Evolutionary conservation across 2,329 filamentous ascomycete species (phyloP).

Genomic region (Xylaria digitata): DNA sequence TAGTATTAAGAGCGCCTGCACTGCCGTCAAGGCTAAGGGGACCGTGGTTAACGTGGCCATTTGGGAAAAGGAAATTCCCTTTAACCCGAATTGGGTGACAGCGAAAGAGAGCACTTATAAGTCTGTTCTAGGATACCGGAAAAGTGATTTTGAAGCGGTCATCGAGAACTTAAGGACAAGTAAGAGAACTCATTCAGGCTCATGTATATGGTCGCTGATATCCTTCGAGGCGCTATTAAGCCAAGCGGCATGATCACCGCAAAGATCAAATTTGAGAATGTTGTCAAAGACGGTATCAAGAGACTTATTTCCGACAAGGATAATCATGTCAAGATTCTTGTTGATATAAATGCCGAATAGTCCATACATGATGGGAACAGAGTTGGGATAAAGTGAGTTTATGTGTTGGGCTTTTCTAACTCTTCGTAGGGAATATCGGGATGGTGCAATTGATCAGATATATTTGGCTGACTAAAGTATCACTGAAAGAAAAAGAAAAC

Average conservation of each 20-base stretch:
- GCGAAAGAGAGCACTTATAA: conserved; percentile 23
- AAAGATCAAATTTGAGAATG: conserved; percentile 25
- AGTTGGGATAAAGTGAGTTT: too few relatives aligned
- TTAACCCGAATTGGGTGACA: conserved; percentile 28
- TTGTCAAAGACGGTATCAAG: conserved; percentile 28
- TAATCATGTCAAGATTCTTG: conserved; percentile 27
- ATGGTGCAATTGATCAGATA: too few relatives aligned
- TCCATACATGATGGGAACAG: too few relatives aligned
- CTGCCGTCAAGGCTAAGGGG: conserved; percentile 10
- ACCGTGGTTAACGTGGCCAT: conserved; percentile 27
- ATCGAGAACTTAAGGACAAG: conserved; percentile 24
- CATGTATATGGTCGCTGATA: not conserved
- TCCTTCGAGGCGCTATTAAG: conserved; percentile 19
- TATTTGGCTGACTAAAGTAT: too few relatives aligned
- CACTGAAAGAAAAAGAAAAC: too few relatives aligned
- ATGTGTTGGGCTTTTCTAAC: too few relatives aligned
- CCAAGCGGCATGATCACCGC: conserved; percentile 28
- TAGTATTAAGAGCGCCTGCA: conserved; percentile 26
- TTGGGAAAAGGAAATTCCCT: conserved; percentile 25
- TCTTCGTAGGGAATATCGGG: too few relatives aligned
- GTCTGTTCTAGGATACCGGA: conserved; percentile 25
- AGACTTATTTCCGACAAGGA: conserved; percentile 28
- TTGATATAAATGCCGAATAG: conserved; percentile 25
- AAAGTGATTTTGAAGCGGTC: conserved; percentile 18
- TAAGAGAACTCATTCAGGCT: not conserved